These are phyloP conservation scores for Debaryomyces subglobosus DNA, from an alignment of 1,139 yeast species.

Conservation along the genomic window DNA sequence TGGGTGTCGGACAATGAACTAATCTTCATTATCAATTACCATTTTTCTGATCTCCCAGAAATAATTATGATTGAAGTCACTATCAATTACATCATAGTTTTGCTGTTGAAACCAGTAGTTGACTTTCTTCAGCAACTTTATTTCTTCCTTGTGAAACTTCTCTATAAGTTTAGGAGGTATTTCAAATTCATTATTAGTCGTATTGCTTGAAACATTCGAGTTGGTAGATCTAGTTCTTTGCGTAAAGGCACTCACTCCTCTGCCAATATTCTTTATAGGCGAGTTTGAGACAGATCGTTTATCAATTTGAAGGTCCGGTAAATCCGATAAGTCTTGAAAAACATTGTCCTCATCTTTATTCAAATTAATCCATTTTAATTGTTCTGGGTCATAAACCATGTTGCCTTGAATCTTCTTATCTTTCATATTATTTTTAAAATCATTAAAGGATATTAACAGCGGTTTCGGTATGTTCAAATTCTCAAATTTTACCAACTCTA, in stretches of 20 bases:
- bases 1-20: background rate
- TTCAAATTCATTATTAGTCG: constrained; percentile 43
- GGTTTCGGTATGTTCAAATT: constrained; percentile 30
- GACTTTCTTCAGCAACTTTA: constrained; percentile 49
- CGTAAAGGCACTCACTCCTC: constrained; percentile 35
- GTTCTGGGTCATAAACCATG: constrained; percentile 65
- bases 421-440: constrained; percentile 23
- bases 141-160: constrained; percentile 53
- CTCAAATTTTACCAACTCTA: constrained; percentile 55
- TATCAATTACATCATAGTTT: constrained; percentile 23
- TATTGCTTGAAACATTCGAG: constrained; percentile 15
- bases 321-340: constrained; percentile 55
- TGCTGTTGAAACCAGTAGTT: constrained; percentile 56
- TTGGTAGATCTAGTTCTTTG: constrained; percentile 40
- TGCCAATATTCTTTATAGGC: constrained; percentile 20
- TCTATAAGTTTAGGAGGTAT: constrained; percentile 43
- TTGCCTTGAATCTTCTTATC: constrained; percentile 33
- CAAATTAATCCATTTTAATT: constrained; percentile 57
- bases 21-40: constrained; percentile 45
- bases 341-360: constrained; percentile 49
- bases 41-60: constrained; percentile 58
- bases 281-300: constrained; percentile 12
- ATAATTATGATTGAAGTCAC: constrained; percentile 36
- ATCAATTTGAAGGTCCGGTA: constrained; percentile 9
- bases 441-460: constrained; percentile 38